phyloP scores from a whole-genome alignment of 208 protist genomes.

The Hexamita inflata region DNA sequence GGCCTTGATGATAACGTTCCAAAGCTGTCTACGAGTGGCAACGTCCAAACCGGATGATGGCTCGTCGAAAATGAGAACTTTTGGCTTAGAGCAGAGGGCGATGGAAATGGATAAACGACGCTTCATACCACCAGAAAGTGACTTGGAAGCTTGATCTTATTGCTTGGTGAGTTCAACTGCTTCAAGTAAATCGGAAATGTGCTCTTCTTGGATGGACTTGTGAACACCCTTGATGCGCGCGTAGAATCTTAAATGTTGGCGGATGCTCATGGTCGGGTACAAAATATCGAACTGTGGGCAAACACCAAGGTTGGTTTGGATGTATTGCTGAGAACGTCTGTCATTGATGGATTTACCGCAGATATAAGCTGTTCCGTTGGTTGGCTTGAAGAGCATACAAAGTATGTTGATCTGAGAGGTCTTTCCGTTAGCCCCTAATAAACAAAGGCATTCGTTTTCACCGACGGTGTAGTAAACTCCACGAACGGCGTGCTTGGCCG shows the following conservation, averaged over 20 bases:
- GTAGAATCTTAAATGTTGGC: constrained; percentile 73
- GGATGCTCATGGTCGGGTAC: constrained; percentile 65
- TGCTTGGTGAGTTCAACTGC: constrained; percentile 15
- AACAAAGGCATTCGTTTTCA: constrained; percentile 44
- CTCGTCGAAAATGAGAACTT: constrained; percentile 57
- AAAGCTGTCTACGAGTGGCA: neutral
- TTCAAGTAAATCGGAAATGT: constrained; percentile 1
- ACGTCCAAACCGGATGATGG: constrained; percentile 29
- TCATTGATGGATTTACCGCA: constrained; percentile 43
- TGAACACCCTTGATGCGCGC: constrained; percentile 63
- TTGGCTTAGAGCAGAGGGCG: constrained; percentile 53
- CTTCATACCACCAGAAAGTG: constrained; percentile 54
- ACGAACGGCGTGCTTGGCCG: constrained; percentile 23
- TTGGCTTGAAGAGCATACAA: constrained; percentile 56
- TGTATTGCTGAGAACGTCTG: constrained; percentile 27
- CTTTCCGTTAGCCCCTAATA: constrained; percentile 57
- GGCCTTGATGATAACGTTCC: constrained; percentile 21
- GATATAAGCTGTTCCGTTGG: constrained; percentile 51
- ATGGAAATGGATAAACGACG: constrained; percentile 56
- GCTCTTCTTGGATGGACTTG: neutral
- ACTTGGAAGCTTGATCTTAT: neutral
- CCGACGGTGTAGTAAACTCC: constrained; percentile 10
- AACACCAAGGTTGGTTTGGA: constrained; percentile 58
- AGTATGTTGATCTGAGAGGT: constrained; percentile 49
- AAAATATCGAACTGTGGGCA: constrained; percentile 81